Evolutionary conservation across 805 yeast species (phyloP), one percentile per base, ranked within the genome.

Genomic region (Nakazawaea laoshanensis): DNA sequence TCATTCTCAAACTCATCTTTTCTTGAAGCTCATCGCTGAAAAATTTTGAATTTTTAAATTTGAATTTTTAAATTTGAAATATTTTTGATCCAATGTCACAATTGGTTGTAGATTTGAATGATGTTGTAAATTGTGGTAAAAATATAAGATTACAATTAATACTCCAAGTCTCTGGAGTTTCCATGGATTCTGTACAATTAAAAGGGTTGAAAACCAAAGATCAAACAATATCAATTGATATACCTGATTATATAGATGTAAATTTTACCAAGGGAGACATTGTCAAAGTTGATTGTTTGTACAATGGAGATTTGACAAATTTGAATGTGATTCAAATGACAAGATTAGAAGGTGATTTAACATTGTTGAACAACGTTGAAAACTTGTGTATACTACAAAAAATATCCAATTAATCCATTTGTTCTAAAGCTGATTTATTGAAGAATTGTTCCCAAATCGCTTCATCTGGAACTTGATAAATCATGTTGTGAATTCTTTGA

Each of bases 381-480:
- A 36, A 25, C 15, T 19, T 36, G 28, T 24, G 24, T n/a, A 19
- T 33, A 4, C 14, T 33, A 20, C 28, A 28, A 19, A 23, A 28
- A 28, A 27, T 27, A 15, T 13, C 8, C 26, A 7, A 13, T 24
- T 24, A 12, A 24, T 11, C 7, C 26, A 24, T 11, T 12, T 24
- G 12, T 12, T 24, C 26, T 9, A 11, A 25, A 16, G 28, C 15
- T 12, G 28, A 14, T 27, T 13, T 27, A 17, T 34, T 34, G 47
- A 76, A 74, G 42, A 72, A 71, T 42, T 74, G 81, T 33, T 75
- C 84, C 82, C 85, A 77, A 21, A 78, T 75, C 17, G 75, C 61
- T 35, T 77, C 85, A 3, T 73, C 66, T 4, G 81, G 77, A 29
- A 76, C 69, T 47, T 71, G 79, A 44, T 66, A 70, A 39, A 79